Base-by-base conservation (phyloP, 1,139 yeast genomes). In the Yamadazyma sp. region DNA sequence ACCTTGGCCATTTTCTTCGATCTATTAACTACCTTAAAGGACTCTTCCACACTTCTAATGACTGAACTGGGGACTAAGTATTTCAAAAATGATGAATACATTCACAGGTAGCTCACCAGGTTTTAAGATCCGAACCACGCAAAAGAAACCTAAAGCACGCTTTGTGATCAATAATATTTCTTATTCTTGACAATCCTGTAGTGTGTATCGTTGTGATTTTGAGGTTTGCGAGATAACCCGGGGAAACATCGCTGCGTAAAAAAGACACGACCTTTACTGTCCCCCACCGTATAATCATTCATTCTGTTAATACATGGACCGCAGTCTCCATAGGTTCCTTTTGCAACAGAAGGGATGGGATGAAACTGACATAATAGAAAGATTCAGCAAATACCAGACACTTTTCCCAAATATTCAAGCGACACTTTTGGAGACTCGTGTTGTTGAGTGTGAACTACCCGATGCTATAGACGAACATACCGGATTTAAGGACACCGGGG, bases 1-100 rank as follows among this genome's bases (percentile, higher is more conserved):
- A 37, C 21, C 26, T 45, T 41, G 10, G 41, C 31, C 46, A 45
- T 44, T 24, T 38, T 42, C n/a, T 31, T 32, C 5, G 47, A 34
- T 10, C 18, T 37, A 26, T 37, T 29, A 3, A 45, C 34, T 15
- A 45, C 31, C 12, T 38, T 31, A 10, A 27, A 22, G 1, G 48
- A 37, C 21, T 35, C 34, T 29, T 28, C 32, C 6, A 42, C 26
- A 27, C 34, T 38, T 4, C 31, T 27, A 13, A 33, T 14, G 11
- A 41, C 12, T 12, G 37, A 32, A 2, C 13, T 32, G 4, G 42
- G 40, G 7, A 35, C 7, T 8, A 37, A 16, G 7, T 20, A 34
- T 24, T 33, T 32, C 18, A 40, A 25, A 12, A 40, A 28, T 12
- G 22, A 17, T 15, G 21, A 29, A 25, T 24, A 7, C 34, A 32